phyloP scores from a whole-genome alignment of 2,329 filamentous ascomycete species.

The Fusarium nanum region DNA sequence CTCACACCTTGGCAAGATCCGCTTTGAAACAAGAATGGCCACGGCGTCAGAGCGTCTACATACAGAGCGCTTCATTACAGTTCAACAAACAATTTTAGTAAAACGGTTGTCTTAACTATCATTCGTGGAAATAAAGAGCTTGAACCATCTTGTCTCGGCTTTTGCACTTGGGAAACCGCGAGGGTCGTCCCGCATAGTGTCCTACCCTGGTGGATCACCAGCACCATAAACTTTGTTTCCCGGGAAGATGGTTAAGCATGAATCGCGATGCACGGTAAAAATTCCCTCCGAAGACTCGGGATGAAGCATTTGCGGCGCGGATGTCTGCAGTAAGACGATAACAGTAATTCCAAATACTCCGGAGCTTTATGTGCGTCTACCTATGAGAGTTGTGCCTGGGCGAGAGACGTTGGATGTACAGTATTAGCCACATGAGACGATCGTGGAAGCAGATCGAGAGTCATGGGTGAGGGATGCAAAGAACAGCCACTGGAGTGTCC shows the following conservation, averaged over 20 bases:
- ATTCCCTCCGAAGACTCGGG: background rate
- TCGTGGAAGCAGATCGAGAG: slow-evolving; percentile 5
- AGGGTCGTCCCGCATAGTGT: slow-evolving; percentile 2
- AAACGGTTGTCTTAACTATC: background rate
- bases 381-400: background rate
- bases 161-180: slow-evolving; percentile 4
- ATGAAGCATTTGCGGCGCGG: slow-evolving; percentile 11
- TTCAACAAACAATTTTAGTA: background rate
- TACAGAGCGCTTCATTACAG: background rate
- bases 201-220: slow-evolving; percentile 5
- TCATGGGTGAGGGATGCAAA: slow-evolving; percentile 11
- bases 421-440: background rate
- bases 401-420: background rate
- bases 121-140: slow-evolving; percentile 26
- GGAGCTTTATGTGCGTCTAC: background rate
- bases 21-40: slow-evolving; percentile 15
- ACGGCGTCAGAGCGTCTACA: background rate
- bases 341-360: background rate
- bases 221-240: background rate
- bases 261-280: slow-evolving; percentile 8
- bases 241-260: slow-evolving; percentile 5
- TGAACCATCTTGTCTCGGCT: slow-evolving; percentile 6
- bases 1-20: slow-evolving; percentile 17
- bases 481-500: background rate
- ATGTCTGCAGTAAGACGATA: background rate